Evolutionary conservation across 73 alveolate genomes (phyloP), one percentile per base, ranked within the genome.

Genomic region (Paramecium pentaurelia): DNA sequence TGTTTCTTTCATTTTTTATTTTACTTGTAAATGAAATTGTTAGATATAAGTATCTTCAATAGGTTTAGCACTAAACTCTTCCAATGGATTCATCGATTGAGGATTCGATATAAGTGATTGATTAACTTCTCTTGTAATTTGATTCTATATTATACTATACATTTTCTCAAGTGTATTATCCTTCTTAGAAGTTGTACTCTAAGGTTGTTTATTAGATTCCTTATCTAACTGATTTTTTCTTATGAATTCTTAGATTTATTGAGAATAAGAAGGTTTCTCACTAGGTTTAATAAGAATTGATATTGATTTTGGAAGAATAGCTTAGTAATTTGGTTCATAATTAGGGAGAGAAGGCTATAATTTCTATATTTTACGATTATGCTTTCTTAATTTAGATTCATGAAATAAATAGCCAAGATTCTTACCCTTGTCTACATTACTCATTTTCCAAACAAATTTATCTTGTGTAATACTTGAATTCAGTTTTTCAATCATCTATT

Each of bases 371-470:
- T 80, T 80, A 16, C 77, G 47, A 49, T 80, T n/a, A 18, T 80
- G 91, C 45, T 40, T 80, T 44, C 91, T 22, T 80, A 80, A 42
- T 80, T 80, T 80, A 0, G 91, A 47, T 49, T 40, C 71, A 80
- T 80, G 71, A 64, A 80, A 80, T 22, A 80, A 80, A 47, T 80
- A 80, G 9, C 64, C 91, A 38, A 80, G 45, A 47, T 80, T 80
- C 27, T 80, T 80, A 25, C 91, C 91, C 12, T 80, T 80, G 16
- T 80, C 91, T 2, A 80, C 34, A 80, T 28, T 80, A 27, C 34
- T 80, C 91, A 80, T 80, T 16, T 80, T 80, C 91, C 91, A 80
- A n/a, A 12, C 5, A 49, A 80, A 80, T 42, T 80, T 80, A 49
- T 80, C 75, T 44, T 80, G 2, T 6, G 37, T 22, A 4, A 73